Conservation (phyloP, 75 land plant species). For the Chamaecyparis obtusa region DNA sequence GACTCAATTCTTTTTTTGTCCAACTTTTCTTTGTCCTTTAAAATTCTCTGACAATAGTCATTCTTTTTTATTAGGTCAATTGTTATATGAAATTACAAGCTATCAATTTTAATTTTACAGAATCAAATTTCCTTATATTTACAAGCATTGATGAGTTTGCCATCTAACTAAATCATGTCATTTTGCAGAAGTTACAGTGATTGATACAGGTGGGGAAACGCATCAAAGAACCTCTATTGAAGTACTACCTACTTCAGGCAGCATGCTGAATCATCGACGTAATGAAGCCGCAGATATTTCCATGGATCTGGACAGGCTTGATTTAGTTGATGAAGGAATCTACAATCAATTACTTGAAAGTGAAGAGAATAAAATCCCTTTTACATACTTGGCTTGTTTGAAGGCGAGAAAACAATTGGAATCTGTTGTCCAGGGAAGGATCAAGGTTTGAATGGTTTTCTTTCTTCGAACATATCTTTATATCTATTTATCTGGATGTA, state of each 20-base stretch:
- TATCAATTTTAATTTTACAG: neutral
- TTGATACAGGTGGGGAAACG: slow-evolving; percentile 1
- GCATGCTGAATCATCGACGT: neutral
- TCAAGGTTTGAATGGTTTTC: slow-evolving; percentile 39
- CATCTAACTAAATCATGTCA: neutral
- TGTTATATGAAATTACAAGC: neutral
- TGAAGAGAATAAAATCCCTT: slow-evolving; percentile 55
- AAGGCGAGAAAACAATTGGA: slow-evolving; percentile 33
- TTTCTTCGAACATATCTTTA: neutral
- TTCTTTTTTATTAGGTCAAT: neutral
- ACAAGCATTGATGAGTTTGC: slow-evolving; percentile 1
- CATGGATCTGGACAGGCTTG: slow-evolving; percentile 6
- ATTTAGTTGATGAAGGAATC: slow-evolving; percentile 1
- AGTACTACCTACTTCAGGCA: neutral
- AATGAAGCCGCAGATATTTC: neutral
- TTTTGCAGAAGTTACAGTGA: slow-evolving; percentile 4
- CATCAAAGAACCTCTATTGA: neutral
- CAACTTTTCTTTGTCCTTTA: too few relatives aligned
- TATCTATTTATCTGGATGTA: neutral
- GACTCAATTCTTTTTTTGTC: too few relatives aligned
- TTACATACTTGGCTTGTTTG: slow-evolving; percentile 68
- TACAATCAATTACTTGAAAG: slow-evolving; percentile 27
- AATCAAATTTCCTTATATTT: neutral
- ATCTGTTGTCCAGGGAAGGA: slow-evolving; percentile 41
- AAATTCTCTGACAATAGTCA: neutral